These are phyloP conservation scores for Phytopythium chamaehyphon DNA, from an alignment of 352 stramenopile genomes.

Conservation along the genomic window DNA sequence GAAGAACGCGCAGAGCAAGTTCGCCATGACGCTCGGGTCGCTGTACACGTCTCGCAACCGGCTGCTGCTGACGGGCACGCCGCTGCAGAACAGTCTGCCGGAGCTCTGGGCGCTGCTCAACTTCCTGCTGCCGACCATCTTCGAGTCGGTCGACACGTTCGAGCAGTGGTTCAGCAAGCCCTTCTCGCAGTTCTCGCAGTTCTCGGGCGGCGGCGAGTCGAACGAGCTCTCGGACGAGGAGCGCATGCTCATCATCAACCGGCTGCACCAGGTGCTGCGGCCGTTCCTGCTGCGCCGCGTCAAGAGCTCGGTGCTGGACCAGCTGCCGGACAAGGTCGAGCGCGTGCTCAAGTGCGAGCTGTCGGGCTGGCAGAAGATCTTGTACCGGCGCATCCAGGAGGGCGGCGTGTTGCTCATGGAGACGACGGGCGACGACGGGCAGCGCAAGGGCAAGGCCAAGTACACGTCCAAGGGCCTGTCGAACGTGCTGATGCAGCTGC, in stretches of 20 bases:
- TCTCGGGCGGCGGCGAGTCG: slow-evolving; percentile 86
- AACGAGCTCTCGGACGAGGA: too few species aligned
- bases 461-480: too few species aligned
- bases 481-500: too few species aligned
- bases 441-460: too few species aligned
- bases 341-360: too few species aligned
- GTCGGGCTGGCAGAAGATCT: too few species aligned
- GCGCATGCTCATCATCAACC: slow-evolving; percentile 21
- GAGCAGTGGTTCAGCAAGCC: slow-evolving; percentile 91
- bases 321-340: too few species aligned
- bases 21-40: slow-evolving; percentile 81
- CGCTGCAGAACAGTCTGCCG: slow-evolving; percentile 89
- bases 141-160: too few species aligned
- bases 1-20: slow-evolving; percentile 97
- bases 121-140: too few species aligned
- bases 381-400: slow-evolving; percentile 28
- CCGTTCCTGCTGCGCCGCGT: too few species aligned
- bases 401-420: slow-evolving; percentile 81
- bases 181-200: slow-evolving; percentile 80
- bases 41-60: slow-evolving; percentile 82
- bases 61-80: slow-evolving; percentile 89
- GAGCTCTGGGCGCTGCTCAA: slow-evolving; percentile 98
- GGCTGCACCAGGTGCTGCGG: too few species aligned
- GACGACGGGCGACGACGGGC: slow-evolving; percentile 42
- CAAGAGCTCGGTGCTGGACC: too few species aligned